Evolutionary conservation across 2,329 filamentous ascomycete genomes (phyloP), one percentile per base, ranked within the genome.

Genomic region (Fusarium tupiense): DNA sequence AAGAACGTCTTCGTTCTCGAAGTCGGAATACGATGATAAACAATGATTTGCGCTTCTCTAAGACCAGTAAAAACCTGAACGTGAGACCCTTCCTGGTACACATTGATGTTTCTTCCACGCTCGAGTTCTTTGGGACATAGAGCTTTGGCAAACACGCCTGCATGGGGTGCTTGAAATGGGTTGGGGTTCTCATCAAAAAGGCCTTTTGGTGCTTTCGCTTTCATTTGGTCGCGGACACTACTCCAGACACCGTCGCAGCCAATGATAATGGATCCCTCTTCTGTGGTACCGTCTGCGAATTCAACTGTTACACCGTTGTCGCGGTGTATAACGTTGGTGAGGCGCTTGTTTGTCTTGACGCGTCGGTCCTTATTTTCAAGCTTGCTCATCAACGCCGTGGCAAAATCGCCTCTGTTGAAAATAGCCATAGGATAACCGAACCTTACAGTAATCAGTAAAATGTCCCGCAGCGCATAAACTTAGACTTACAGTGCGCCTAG

Each of bases 341-440:
- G 64, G 19, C 69, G 59, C 43, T 72, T 72, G 58, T 46, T 56
- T 16, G 47, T 64, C 37, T 72, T 72, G 26, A 72, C 58, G 22
- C 44, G 58, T 17, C 60, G 37, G 1, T 64, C 35, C 19, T 58
- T 59, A 3, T 60, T 64, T 8, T 41, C 29, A 17, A 72, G 69
- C 2, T 54, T 17, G 29, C 63, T 52, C 22, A 72, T 38, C 17
- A 72, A 35, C 29, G 52, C 53, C 19, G 22, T 33, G 2, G 69
- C 69, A n/a, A 72, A 72, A 9, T 68, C 70, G 0, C 43, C 54
- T n/a, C 69, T 50, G 16, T 72, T 72, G 10, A 69, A 72, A 14
- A 72, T 40, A 8, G 60, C 26, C 38, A 72, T 72, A 4, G 69
- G 58, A n/a, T 72, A 72, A 5, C 69, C 69, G 8, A 56, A 69